Evolutionary conservation across 345 rosid genomes (phyloP).

Genomic region (Eucalyptus lansdowneana): DNA sequence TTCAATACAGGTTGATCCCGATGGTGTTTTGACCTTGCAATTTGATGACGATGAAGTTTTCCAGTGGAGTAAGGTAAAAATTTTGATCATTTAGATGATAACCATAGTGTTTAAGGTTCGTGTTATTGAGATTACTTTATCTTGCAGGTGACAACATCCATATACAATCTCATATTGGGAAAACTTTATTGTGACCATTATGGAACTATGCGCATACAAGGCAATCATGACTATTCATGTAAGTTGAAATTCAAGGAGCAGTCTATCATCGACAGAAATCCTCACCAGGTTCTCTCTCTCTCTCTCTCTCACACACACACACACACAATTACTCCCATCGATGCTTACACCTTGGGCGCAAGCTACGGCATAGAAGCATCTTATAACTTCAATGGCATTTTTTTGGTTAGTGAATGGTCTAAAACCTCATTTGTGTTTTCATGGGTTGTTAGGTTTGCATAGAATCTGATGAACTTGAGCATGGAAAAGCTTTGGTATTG

Average conservation of each 20-base stretch:
- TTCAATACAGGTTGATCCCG: conserved; percentile 95
- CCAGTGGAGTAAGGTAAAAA: conserved; percentile 82
- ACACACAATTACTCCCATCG: neutral
- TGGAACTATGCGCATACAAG: conserved; percentile 88
- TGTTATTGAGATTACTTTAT: neutral
- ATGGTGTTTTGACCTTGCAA: conserved; percentile 80
- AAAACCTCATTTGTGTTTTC: neutral
- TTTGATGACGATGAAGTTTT: conserved; percentile 94
- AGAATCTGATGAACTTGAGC: neutral
- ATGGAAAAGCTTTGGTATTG: neutral
- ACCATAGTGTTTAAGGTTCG: neutral
- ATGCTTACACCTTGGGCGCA: neutral
- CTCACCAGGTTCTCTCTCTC: conserved; percentile 71
- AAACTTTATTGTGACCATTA: conserved; percentile 95
- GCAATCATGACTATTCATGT: conserved; percentile 71
- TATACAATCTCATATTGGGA: conserved; percentile 96
- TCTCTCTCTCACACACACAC: neutral
- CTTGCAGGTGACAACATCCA: conserved; percentile 86
- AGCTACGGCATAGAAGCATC: neutral
- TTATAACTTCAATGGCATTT: neutral
- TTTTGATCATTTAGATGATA: neutral
- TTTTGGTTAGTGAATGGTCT: neutral
- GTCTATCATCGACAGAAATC: conserved; percentile 92
- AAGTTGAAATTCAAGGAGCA: conserved; percentile 98
- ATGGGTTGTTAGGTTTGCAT: neutral